Conservation (phyloP, 495 filamentous ascomycete species). For the Podospora didyma region DNA sequence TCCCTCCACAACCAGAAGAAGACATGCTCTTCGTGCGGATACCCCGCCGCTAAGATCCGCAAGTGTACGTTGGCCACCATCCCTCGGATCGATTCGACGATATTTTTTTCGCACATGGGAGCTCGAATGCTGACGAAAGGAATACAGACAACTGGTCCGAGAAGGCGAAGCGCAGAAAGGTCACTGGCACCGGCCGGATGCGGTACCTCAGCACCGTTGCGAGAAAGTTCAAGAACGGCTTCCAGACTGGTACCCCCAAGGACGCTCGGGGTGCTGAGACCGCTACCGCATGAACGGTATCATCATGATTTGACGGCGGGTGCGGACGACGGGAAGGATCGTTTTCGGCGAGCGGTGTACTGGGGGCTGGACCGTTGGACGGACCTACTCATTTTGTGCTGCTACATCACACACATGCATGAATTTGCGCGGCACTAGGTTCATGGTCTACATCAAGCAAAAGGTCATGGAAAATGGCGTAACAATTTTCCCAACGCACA, state of each 20-base stretch:
- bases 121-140: conserved; percentile 13
- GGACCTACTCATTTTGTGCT: conserved; percentile 24
- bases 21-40: conserved; percentile 94
- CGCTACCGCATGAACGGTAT: conserved; percentile 17
- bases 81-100: not conserved
- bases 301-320: conserved; percentile 17
- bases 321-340: conserved; percentile 22
- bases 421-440: conserved; percentile 28
- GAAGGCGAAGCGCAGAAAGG: conserved; percentile 99
- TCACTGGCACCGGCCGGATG: conserved; percentile 91
- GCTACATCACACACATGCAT: conserved; percentile 28
- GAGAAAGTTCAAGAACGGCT: conserved; percentile 91
- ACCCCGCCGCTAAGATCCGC: conserved; percentile 92
- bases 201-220: conserved; percentile 84
- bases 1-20: conserved; percentile 99
- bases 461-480: conserved; percentile 32
- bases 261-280: conserved; percentile 62
- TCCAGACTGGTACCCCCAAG: conserved; percentile 87
- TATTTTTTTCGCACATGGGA: not conserved
- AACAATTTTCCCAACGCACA: not conserved
- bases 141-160: conserved; percentile 92
- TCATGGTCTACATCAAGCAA: conserved; percentile 25
- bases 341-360: conserved; percentile 33
- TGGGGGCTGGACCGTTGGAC: conserved; percentile 24
- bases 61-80: conserved; percentile 75